Percentiles rank a stretch among this genome's conserved stretches.
Evolutionary conservation across 2,329 filamentous ascomycete species (phyloP).

Genomic region (Aspergillus bombycis): DNA sequence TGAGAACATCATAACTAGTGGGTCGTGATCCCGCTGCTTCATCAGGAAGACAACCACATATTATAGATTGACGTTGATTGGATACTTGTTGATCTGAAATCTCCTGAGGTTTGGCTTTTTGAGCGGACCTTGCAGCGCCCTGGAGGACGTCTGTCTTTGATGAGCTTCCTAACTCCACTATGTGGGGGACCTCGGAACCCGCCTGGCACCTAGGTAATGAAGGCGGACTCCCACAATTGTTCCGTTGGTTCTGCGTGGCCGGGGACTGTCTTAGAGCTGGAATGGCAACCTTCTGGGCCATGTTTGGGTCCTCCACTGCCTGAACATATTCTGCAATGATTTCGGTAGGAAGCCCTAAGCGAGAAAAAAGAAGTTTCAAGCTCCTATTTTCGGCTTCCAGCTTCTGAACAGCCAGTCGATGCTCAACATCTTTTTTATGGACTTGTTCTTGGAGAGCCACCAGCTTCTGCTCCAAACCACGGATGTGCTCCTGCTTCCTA

Average conservation of each 20-base stretch:
- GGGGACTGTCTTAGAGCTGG: slow-evolving; percentile 30
- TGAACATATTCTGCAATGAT: slow-evolving; percentile 33
- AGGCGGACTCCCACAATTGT: neutral
- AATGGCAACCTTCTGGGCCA: slow-evolving; percentile 38
- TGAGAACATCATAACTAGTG: slow-evolving; percentile 30
- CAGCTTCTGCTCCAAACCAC: slow-evolving; percentile 40
- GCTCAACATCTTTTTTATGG: slow-evolving; percentile 36
- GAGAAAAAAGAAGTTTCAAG: slow-evolving; percentile 30
- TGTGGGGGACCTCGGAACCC: neutral
- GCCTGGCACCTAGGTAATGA: neutral
- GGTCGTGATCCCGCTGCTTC: slow-evolving; percentile 22
- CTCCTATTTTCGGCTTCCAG: slow-evolving; percentile 39
- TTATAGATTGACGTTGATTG: slow-evolving; percentile 15
- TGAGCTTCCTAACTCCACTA: neutral
- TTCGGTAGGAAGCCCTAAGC: slow-evolving; percentile 27
- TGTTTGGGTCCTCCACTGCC: slow-evolving; percentile 20
- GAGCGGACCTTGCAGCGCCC: neutral
- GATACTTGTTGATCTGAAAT: neutral
- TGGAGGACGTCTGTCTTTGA: neutral
- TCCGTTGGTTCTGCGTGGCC: neutral
- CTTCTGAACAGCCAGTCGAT: slow-evolving; percentile 37
- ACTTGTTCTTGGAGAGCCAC: slow-evolving; percentile 30
- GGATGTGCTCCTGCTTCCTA: slow-evolving; percentile 38
- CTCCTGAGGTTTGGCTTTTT: neutral
- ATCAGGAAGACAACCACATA: slow-evolving; percentile 30